These are phyloP conservation scores for Leishmania braziliensis DNA, from an alignment of 208 protist genomes.

Conservation along the genomic window DNA sequence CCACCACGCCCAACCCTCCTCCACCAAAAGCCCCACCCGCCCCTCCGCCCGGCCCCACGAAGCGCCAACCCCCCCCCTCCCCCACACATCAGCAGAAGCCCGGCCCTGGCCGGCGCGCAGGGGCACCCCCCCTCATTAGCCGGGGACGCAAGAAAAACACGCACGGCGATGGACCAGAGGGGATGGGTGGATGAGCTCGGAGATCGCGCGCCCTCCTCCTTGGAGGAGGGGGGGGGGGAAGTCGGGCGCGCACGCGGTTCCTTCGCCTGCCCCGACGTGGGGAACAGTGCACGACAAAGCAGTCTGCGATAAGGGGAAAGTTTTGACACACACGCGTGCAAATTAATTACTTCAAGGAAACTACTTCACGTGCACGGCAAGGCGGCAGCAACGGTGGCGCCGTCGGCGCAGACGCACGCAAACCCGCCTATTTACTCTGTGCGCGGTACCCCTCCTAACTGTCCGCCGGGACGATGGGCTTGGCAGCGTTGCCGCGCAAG, in stretches of 20 bases:
- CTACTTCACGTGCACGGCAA: background rate
- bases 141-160: background rate
- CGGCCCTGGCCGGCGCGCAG: background rate
- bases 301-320: background rate
- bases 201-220: background rate
- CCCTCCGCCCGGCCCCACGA: background rate
- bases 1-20: background rate
- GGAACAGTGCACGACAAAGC: background rate
- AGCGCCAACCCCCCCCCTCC: background rate
- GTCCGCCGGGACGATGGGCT: constrained; percentile 60
- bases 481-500: constrained; percentile 43
- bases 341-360: background rate
- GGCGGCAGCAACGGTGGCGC: background rate
- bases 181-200: too few relatives aligned
- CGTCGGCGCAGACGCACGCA: background rate
- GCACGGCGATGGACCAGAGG: too few relatives aligned
- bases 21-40: background rate
- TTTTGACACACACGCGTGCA: background rate
- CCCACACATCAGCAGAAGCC: background rate
- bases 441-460: constrained; percentile 15
- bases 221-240: background rate
- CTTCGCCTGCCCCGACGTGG: background rate
- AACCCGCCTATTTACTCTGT: background rate
- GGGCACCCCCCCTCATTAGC: background rate
- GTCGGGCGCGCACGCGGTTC: background rate